Conservation (phyloP, 768 basidiomycete genomes). For the Termitomyces sp. region DNA sequence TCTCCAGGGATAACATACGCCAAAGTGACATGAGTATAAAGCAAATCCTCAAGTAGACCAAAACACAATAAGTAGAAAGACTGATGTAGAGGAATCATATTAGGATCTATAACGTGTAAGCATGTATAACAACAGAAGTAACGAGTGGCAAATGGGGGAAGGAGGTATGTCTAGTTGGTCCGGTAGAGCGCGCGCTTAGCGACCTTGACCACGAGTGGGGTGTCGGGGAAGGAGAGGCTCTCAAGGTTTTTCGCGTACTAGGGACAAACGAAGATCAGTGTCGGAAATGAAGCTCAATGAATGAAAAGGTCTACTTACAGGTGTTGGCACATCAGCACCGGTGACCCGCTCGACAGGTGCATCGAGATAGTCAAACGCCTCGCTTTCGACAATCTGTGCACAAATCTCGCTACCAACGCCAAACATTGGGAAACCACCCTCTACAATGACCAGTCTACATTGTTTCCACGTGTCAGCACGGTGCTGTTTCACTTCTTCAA, state of each 20-base stretch:
- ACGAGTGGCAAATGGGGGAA: no score
- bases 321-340: conserved; percentile 96
- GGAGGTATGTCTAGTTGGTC: conserved; percentile 56
- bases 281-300: conserved; percentile 1
- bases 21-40: neutral
- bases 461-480: neutral
- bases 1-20: neutral
- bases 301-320: conserved; percentile 52
- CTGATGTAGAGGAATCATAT: conserved; percentile 5
- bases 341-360: conserved; percentile 97
- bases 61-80: neutral
- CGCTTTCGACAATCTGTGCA: conserved; percentile 95
- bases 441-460: conserved; percentile 81
- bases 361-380: conserved; percentile 98
- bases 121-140: neutral
- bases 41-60: neutral
- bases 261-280: conserved; percentile 4
- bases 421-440: conserved; percentile 98
- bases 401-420: conserved; percentile 99
- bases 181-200: conserved; percentile 91
- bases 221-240: conserved; percentile 90
- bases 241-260: conserved; percentile 93
- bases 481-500: neutral
- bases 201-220: conserved; percentile 87
- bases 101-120: conserved; percentile 9